Conservation (phyloP, 371 early-diverging fungal species). For the Agmasoma carcini region DNA sequence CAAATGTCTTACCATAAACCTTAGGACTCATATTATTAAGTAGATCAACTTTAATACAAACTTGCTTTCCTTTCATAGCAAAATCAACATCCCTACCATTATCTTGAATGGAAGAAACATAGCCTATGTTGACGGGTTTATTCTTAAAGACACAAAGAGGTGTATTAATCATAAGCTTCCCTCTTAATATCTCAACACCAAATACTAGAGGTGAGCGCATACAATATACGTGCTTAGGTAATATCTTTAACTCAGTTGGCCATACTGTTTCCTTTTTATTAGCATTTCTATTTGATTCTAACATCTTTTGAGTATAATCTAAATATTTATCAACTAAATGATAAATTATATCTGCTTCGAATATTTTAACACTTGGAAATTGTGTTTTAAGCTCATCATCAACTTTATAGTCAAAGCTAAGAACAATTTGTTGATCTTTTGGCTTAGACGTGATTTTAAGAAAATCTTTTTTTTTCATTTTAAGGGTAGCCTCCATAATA, state of each 20-base stretch:
- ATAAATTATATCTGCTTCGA: constrained; percentile 94
- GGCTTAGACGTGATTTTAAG: constrained; percentile 78
- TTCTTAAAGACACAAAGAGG: constrained; percentile 70
- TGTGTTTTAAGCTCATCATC: constrained; percentile 81
- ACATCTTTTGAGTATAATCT: constrained; percentile 60
- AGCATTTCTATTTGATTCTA: constrained; percentile 70
- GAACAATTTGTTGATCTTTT: constrained; percentile 72
- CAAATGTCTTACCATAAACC: constrained; percentile 83
- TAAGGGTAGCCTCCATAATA: constrained; percentile 84
- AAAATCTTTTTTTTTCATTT: constrained; percentile 90
- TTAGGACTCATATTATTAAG: constrained; percentile 68
- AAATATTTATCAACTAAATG: constrained; percentile 91
- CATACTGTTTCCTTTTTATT: constrained; percentile 75
- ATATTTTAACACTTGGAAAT: constrained; percentile 79
- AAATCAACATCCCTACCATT: constrained; percentile 72
- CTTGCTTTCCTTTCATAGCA: constrained; percentile 72
- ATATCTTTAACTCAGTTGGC: constrained; percentile 80
- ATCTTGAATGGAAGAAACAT: constrained; percentile 79
- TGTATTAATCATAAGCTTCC: constrained; percentile 73
- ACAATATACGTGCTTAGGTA: constrained; percentile 81
- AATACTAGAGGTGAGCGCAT: constrained; percentile 87
- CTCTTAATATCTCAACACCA: constrained; percentile 87
- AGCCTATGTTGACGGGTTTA: constrained; percentile 65
- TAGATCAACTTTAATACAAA: constrained; percentile 86
- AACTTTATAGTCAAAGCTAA: constrained; percentile 95